A percentile compares a stretch with the other conserved stretches of the same genome.
Conservation (phyloP, 441 rosid species). For the Croton laevigatus region DNA sequence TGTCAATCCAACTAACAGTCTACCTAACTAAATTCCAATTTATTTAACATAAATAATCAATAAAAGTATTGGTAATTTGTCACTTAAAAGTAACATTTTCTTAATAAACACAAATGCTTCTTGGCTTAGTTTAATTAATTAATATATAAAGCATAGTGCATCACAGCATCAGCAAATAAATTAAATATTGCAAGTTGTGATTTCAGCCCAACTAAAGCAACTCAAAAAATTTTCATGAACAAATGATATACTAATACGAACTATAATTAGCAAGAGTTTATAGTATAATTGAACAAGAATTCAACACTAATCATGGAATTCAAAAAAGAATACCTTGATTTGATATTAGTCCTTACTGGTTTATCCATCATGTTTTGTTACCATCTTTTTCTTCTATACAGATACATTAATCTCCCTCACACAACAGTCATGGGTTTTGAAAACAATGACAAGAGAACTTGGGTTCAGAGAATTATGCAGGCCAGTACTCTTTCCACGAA, state of each 20-base stretch:
- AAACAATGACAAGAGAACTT: conserved; percentile 32
- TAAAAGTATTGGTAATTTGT: too few relatives aligned
- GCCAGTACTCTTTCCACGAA: background rate
- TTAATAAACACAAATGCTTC: too few relatives aligned
- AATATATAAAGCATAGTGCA: too few relatives aligned
- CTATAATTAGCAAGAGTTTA: background rate
- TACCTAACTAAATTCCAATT: too few relatives aligned
- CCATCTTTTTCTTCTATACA: conserved; percentile 31
- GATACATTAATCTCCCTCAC: conserved; percentile 29
- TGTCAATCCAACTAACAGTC: too few relatives aligned
- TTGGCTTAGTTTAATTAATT: too few relatives aligned
- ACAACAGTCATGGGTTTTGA: conserved; percentile 39
- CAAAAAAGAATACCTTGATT: conserved; percentile 29
- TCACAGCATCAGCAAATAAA: background rate
- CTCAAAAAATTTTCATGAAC: background rate
- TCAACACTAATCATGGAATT: conserved; percentile 19
- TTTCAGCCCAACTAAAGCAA: conserved; percentile 2
- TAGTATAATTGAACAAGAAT: background rate
- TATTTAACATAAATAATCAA: too few relatives aligned
- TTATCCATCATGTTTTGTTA: conserved; percentile 31
- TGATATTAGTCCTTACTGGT: conserved; percentile 31
- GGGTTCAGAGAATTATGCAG: conserved; percentile 46
- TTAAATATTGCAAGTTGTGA: conserved; percentile 19
- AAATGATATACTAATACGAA: background rate
- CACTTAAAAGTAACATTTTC: too few relatives aligned